Evolutionary conservation across 192 early-diverging fungal genomes (phyloP).

Genomic region (Pilaira anomala): DNA sequence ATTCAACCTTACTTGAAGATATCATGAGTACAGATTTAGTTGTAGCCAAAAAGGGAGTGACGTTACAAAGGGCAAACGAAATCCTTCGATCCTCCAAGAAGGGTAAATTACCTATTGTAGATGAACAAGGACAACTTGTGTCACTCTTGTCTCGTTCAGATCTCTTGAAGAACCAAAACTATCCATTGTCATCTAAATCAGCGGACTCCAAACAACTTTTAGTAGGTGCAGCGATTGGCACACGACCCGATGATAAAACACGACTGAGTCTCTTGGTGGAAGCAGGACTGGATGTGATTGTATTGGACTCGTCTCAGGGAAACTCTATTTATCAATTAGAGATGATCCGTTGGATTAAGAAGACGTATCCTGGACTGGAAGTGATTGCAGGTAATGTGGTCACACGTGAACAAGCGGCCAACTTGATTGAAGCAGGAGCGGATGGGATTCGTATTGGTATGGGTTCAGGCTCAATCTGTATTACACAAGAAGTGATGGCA

Average conservation of each 20-base stretch:
- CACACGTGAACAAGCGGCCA: constrained; percentile 90
- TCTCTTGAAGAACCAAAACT: constrained; percentile 95
- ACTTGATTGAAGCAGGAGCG: constrained; percentile 89
- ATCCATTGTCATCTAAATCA: constrained; percentile 87
- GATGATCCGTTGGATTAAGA: constrained; percentile 93
- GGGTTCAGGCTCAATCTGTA: constrained; percentile 97
- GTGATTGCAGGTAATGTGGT: constrained; percentile 98
- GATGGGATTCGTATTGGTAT: constrained; percentile 95
- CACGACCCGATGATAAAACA: constrained; percentile 83
- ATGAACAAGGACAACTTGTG: constrained; percentile 75
- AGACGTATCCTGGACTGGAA: constrained; percentile 75
- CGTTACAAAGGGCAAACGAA: constrained; percentile 84
- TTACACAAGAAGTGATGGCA: constrained; percentile 99
- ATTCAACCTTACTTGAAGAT: constrained; percentile 56
- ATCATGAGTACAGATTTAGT: constrained; percentile 93
- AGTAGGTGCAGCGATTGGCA: constrained; percentile 89
- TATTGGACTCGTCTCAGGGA: constrained; percentile 96
- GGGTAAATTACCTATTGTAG: constrained; percentile 96
- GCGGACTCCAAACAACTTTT: constrained; percentile 85
- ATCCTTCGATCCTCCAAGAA: constrained; percentile 88
- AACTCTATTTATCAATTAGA: constrained; percentile 93
- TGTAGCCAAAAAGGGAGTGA: constrained; percentile 83
- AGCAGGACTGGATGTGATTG: constrained; percentile 94
- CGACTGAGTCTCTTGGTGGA: constrained; percentile 83
- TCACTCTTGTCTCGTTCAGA: constrained; percentile 92